Conservation (phyloP, 306 rosid genomes). For the Rosa persica region DNA sequence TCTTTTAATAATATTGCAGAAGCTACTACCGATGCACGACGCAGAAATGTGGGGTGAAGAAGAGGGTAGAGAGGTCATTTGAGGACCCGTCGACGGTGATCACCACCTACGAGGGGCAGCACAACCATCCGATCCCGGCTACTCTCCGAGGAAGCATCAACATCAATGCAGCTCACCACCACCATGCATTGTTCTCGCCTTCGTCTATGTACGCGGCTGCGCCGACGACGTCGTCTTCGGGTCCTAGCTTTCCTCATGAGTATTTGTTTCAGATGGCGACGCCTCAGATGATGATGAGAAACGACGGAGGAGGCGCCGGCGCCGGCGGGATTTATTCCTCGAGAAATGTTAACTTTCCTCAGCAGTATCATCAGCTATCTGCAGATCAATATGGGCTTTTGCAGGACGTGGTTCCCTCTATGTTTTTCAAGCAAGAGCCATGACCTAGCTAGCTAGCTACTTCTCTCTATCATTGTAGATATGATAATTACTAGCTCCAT, state of each 20-base stretch:
- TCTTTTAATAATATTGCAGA: slow-evolving; percentile 31
- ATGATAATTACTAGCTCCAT: slow-evolving; percentile 5
- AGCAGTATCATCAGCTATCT: slow-evolving; percentile 34
- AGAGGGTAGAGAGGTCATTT: slow-evolving; percentile 79
- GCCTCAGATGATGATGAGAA: slow-evolving; percentile 8
- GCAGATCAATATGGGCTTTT: slow-evolving; percentile 57
- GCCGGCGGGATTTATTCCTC: not conserved
- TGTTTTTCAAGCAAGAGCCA: slow-evolving; percentile 65
- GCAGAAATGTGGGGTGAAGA: slow-evolving; percentile 79
- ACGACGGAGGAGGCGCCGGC: slow-evolving; percentile 3
- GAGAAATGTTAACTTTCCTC: slow-evolving; percentile 2
- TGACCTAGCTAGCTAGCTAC: slow-evolving; percentile 4
- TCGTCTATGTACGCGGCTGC: slow-evolving; percentile 11
- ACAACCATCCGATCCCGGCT: slow-evolving; percentile 84
- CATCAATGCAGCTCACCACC: slow-evolving; percentile 40
- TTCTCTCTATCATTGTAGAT: slow-evolving; percentile 4
- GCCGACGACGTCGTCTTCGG: not conserved
- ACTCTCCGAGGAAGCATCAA: slow-evolving; percentile 48
- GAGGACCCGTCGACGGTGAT: slow-evolving; percentile 73
- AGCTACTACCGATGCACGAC: slow-evolving; percentile 88
- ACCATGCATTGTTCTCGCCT: slow-evolving; percentile 52
- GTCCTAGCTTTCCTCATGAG: slow-evolving; percentile 2
- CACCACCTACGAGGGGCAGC: slow-evolving; percentile 86
- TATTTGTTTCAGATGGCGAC: slow-evolving; percentile 4
- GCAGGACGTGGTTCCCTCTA: slow-evolving; percentile 71